Evolutionary conservation across 2,329 filamentous ascomycete genomes (phyloP), one percentile per base, ranked within the genome.

Genomic region (Parafenestella ontariensis): DNA sequence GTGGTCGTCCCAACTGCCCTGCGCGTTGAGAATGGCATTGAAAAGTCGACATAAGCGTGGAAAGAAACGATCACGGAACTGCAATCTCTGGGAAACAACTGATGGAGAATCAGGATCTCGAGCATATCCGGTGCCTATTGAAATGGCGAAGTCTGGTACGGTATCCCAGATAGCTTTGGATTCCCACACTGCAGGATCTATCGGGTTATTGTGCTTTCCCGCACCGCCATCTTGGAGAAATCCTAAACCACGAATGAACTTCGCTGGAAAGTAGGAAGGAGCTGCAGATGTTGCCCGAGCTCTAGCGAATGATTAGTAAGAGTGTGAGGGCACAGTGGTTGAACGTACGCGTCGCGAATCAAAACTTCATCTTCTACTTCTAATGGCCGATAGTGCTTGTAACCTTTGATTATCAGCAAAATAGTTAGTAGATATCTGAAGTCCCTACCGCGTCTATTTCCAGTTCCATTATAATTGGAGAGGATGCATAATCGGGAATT

Each of bases 381-480:
- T 28, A 41, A 33, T 49, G 56, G 46, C 37, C 37, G 21, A 45
- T 57, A 48, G 45, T 64, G 26, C 39, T 52, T 46, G 28, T 64
- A 61, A 20, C 52, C 58, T 65, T 36, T 9, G 7, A 28, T 43
- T 9, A 31, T 58, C 40, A 55, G 47, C 36, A 42, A 37, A 36
- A 7, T 47, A 43, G 5, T 17, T 18, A 33, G 5, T 9, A 49
- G 20, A 31, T 26, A 39, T 40, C 34, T 23, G 41, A n/a, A 29
- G 26, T 41, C 36, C 41, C 56, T 43, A 56, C 49, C 45, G 21
- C 52, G n/a, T 15, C 54, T 48, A n/a, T 15, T 17, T 29, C 54
- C 20, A 11, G 20, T 37, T 41, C 54, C n/a, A 29, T 62, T 64
- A 36, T 64, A 64, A 29, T 60, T 64, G 3, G 39, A 62, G 41